Evolutionary conservation across 2,329 filamentous ascomycete species (phyloP).

Genomic region (Aspergillaceae sp.): DNA sequence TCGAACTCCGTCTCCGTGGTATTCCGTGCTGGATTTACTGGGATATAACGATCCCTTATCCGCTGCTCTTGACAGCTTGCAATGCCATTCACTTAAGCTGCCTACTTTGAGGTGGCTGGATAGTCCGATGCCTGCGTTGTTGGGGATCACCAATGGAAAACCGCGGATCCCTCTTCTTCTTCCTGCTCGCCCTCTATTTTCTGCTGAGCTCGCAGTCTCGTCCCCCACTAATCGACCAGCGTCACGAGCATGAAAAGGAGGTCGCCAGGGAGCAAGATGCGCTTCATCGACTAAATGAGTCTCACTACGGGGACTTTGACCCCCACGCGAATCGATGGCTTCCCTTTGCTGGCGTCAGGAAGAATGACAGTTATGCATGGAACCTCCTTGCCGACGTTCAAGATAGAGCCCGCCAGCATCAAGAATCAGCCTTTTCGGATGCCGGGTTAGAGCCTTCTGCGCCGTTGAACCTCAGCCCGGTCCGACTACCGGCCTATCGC

Average conservation of each 20-base stretch:
- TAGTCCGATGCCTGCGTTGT: slow-evolving; percentile 16
- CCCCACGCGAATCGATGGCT: slow-evolving; percentile 43
- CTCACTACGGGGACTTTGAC: slow-evolving; percentile 46
- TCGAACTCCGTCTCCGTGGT: not conserved
- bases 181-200: slow-evolving; percentile 46
- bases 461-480: slow-evolving; percentile 28
- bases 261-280: slow-evolving; percentile 44
- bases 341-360: slow-evolving; percentile 69
- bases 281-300: slow-evolving; percentile 42
- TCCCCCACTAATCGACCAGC: slow-evolving; percentile 31
- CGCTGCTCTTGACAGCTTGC: slow-evolving; percentile 8
- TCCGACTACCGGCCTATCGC: slow-evolving; percentile 55
- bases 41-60: not conserved
- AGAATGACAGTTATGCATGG: slow-evolving; percentile 71
- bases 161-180: slow-evolving; percentile 41
- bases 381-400: slow-evolving; percentile 59
- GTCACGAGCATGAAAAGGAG: slow-evolving; percentile 40
- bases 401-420: slow-evolving; percentile 53
- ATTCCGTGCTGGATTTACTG: not conserved
- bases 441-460: slow-evolving; percentile 23
- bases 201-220: slow-evolving; percentile 43
- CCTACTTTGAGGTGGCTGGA: slow-evolving; percentile 9
- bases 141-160: slow-evolving; percentile 35
- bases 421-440: slow-evolving; percentile 26
- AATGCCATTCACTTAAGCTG: slow-evolving; percentile 18